phyloP scores from a whole-genome alignment of 768 basidiomycete genomes.

The Serendipita sp. region DNA sequence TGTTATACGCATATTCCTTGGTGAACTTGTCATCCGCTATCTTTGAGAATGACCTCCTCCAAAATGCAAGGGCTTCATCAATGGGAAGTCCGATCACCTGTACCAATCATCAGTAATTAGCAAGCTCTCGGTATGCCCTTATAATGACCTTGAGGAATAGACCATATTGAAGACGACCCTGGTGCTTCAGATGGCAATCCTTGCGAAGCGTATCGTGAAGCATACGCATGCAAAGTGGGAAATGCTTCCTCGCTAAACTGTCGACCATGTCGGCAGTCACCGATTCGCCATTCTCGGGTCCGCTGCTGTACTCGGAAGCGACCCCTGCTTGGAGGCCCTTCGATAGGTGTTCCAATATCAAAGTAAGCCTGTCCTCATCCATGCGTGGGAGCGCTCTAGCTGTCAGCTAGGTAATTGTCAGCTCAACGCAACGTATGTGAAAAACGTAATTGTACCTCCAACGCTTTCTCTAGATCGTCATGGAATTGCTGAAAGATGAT shows the following conservation, averaged over 20 bases:
- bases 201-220: conserved; percentile 63
- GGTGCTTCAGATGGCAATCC: conserved; percentile 84
- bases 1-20: conserved; percentile 95
- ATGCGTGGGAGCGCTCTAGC: conserved; percentile 76
- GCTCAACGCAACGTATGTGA: background rate
- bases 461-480: conserved; percentile 46
- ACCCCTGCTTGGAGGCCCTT: conserved; percentile 88
- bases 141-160: conserved; percentile 77
- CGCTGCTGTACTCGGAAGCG: conserved; percentile 60
- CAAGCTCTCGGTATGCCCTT: background rate
- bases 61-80: conserved; percentile 86
- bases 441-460: conserved; percentile 41
- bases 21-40: conserved; percentile 92
- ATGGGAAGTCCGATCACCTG: conserved; percentile 86
- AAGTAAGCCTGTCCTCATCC: conserved; percentile 86
- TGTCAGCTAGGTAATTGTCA: conserved; percentile 41
- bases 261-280: conserved; percentile 94
- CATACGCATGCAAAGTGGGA: conserved; percentile 90
- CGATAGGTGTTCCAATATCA: conserved; percentile 80
- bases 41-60: conserved; percentile 66
- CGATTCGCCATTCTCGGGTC: conserved; percentile 39
- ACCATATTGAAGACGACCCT: conserved; percentile 78
- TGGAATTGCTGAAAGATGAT: conserved; percentile 83
- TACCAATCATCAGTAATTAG: background rate
- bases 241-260: conserved; percentile 70